Base-by-base conservation (phyloP, 805 yeast genomes). In the Ogataea siamensis region DNA sequence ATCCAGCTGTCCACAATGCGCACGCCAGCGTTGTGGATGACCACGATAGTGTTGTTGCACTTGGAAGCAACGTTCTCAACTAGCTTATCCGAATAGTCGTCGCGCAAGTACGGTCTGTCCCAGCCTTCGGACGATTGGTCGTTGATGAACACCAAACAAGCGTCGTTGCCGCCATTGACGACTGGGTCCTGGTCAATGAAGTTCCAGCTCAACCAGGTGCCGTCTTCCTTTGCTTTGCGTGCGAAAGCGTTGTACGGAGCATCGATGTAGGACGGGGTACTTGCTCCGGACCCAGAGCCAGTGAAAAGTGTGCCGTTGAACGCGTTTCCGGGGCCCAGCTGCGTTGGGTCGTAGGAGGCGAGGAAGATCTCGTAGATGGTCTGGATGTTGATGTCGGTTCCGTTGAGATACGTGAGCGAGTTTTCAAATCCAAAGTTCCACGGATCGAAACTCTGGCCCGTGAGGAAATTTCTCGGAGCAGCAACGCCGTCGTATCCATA, bases 261-360 rank as follows among this genome's bases (percentile, higher is more conserved):
- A n/a, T 75, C 64, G 4, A 76, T 73, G 51, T 63, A 74, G 2
- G 80, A 79, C 28, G 74, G 70, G 46, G 67, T 71, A 11, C 71
- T 80, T 8, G 79, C 66, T 0, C 82, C 78, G 4, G 84, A 78
- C 0, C 85, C 86, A 80, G 84, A 76, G 10, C 84, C 84, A 20
- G 73, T 66, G 22, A 75, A 71, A 28, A 78, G 51, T 2, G 75
- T 70, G 2, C 85, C 86, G 40, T 72, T 68, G 8, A 64, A 64
- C 43, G 48, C 48, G 29, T 46, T 32, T 15, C 39, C 42, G 8
- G 50, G 46, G 8, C 44, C 47, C 15, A n/a, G 13, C 28, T 26
- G 22, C 15, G 17, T 39, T 18, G 22, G 37, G 16, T 34, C 38
- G 18, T 31, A 33, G 4, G 34, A 21, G 3, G 46, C 34, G 18